phyloP scores from a whole-genome alignment of 768 basidiomycete genomes.

The Clavaria fumosa region DNA sequence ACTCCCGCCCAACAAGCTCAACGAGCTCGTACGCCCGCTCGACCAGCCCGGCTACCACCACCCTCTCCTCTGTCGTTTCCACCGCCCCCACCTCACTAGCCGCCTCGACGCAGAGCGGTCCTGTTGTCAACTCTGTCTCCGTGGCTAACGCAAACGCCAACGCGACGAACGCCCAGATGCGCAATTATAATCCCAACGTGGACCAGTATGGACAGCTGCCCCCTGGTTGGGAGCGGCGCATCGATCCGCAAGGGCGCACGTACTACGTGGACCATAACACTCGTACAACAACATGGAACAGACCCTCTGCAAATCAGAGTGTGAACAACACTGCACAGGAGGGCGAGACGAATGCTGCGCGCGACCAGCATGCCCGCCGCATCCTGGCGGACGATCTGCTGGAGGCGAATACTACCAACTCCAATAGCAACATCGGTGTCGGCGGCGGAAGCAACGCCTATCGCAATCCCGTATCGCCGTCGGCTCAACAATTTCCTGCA shows the following conservation, averaged over 20 bases:
- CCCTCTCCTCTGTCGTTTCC: too few species aligned
- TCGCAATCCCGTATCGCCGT: slow-evolving; percentile 17
- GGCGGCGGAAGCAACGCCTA: too few species aligned
- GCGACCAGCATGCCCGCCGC: slow-evolving; percentile 74
- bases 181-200: slow-evolving; percentile 88
- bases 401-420: slow-evolving; percentile 42
- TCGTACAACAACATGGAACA: slow-evolving; percentile 93
- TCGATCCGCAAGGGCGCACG: slow-evolving; percentile 88
- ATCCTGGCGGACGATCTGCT: slow-evolving; percentile 74
- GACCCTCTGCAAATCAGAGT: slow-evolving; percentile 66
- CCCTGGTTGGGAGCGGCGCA: slow-evolving; percentile 89
- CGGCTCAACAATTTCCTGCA: slow-evolving; percentile 14
- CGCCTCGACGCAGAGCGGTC: slow-evolving; percentile 11
- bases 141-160: slow-evolving; percentile 28
- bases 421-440: too few species aligned
- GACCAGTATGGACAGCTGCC: slow-evolving; percentile 91
- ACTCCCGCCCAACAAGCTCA: slow-evolving; percentile 14
- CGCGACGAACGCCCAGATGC: slow-evolving; percentile 39
- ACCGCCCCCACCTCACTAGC: slow-evolving; percentile 14
- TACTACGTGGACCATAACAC: slow-evolving; percentile 99
- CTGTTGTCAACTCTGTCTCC: slow-evolving; percentile 8
- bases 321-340: slow-evolving; percentile 59
- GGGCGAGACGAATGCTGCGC: slow-evolving; percentile 69
- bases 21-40: too few species aligned
- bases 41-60: too few species aligned